Evolutionary conservation across 208 protist genomes (phyloP).

Genomic region (Porcisia deanei): DNA sequence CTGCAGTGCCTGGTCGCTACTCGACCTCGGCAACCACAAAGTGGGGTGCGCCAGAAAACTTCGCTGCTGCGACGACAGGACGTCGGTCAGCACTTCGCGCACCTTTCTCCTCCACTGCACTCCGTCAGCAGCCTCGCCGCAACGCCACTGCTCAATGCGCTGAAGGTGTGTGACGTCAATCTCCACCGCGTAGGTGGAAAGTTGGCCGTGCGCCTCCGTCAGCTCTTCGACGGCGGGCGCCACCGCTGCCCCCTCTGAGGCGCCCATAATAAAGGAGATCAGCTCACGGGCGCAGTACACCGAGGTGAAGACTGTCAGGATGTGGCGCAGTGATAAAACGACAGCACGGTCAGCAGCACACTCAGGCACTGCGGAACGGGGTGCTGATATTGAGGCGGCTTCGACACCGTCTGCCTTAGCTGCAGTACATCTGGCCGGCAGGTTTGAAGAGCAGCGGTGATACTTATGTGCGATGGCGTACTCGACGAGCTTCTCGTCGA

Average conservation of each 20-base stretch:
- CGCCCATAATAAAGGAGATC: slow-evolving; percentile 17
- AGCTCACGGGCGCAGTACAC: slow-evolving; percentile 50
- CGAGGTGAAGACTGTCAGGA: slow-evolving; percentile 58
- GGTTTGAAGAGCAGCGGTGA: slow-evolving; percentile 11
- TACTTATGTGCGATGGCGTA: slow-evolving; percentile 62
- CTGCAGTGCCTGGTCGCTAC: slow-evolving; percentile 10
- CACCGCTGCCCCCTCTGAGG: slow-evolving; percentile 12
- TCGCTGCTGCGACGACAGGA: slow-evolving; percentile 22
- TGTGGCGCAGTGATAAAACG: slow-evolving; percentile 45
- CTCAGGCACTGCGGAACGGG: slow-evolving; percentile 27
- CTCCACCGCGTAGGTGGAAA: slow-evolving; percentile 61
- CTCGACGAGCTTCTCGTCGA: slow-evolving; percentile 57
- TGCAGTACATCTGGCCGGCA: not conserved
- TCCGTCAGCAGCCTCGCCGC: slow-evolving; percentile 2
- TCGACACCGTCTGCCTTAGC: not conserved
- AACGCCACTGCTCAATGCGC: slow-evolving; percentile 40
- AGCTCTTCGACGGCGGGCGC: slow-evolving; percentile 15
- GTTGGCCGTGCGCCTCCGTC: slow-evolving; percentile 19
- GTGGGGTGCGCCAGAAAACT: slow-evolving; percentile 28
- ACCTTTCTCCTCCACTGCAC: slow-evolving; percentile 9
- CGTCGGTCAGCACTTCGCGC: slow-evolving; percentile 20
- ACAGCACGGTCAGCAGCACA: slow-evolving; percentile 42
- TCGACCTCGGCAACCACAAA: slow-evolving; percentile 25
- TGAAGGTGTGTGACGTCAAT: slow-evolving; percentile 76
- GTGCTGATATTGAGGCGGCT: not conserved